Evolutionary conservation across 768 basidiomycete genomes (phyloP).

Genomic region (Leccinum longicurvipes): DNA sequence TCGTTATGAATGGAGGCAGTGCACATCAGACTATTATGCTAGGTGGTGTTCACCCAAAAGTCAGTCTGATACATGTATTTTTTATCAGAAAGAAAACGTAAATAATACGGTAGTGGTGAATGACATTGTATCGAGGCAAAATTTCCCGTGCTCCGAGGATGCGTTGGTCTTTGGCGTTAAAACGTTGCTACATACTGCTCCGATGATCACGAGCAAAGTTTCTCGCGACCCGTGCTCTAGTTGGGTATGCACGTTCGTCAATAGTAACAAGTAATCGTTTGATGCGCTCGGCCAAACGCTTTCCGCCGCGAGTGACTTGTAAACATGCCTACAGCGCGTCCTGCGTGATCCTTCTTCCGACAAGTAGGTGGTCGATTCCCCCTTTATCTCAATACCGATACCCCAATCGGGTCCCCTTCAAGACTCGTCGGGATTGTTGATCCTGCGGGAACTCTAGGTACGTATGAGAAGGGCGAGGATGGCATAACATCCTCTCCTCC

Average conservation of each 20-base stretch:
- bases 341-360: slow-evolving; percentile 13
- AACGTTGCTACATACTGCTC: background rate
- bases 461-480: slow-evolving; percentile 8
- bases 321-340: slow-evolving; percentile 1
- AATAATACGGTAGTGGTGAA: slow-evolving; percentile 4
- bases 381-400: background rate
- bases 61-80: background rate
- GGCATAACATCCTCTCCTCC: background rate
- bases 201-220: slow-evolving; percentile 1
- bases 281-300: slow-evolving; percentile 3
- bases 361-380: background rate
- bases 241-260: slow-evolving; percentile 10
- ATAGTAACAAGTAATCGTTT: slow-evolving; percentile 7
- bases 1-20: slow-evolving; percentile 15
- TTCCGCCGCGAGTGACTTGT: slow-evolving; percentile 4
- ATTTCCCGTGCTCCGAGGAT: background rate
- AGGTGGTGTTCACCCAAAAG: background rate
- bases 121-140: background rate
- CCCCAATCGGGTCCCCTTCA: background rate
- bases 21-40: background rate
- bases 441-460: slow-evolving; percentile 4
- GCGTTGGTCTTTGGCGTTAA: background rate
- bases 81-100: slow-evolving; percentile 8
- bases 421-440: background rate
- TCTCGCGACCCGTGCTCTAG: background rate